These are phyloP conservation scores for Cladosporium phlei DNA, from an alignment of 2,329 filamentous ascomycete species.

Conservation along the genomic window DNA sequence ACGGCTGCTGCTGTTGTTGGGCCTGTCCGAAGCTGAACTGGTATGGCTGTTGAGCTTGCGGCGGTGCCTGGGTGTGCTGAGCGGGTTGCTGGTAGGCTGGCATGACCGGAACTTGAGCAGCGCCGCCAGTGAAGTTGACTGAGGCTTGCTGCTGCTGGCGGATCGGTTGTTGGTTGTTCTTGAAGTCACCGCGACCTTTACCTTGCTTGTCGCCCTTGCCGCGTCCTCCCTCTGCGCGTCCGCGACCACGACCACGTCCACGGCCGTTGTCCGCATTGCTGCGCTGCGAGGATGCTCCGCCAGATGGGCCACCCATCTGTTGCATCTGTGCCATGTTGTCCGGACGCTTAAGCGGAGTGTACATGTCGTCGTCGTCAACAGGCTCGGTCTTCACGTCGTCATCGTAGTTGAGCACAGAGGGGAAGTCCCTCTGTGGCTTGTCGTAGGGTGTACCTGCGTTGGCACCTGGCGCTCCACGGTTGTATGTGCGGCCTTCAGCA, in stretches of 20 bases:
- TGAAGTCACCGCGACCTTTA: constrained; percentile 22
- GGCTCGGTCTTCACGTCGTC: constrained; percentile 7
- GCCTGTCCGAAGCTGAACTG: background rate
- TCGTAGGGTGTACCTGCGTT: constrained; percentile 7
- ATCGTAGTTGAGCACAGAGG: constrained; percentile 5
- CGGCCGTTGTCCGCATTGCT: constrained; percentile 19
- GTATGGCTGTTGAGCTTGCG: background rate
- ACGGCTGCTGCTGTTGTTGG: background rate
- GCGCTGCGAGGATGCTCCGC: constrained; percentile 25
- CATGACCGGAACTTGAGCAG: constrained; percentile 7
- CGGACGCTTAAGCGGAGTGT: constrained; percentile 44
- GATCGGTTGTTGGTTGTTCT: constrained; percentile 12
- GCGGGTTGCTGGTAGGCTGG: background rate
- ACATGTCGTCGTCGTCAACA: constrained; percentile 27
- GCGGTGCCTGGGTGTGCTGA: background rate
- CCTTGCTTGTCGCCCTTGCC: constrained; percentile 26
- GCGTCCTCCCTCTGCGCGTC: constrained; percentile 15
- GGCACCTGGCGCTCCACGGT: constrained; percentile 6
- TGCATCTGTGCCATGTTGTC: constrained; percentile 45
- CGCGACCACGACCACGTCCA: constrained; percentile 22
- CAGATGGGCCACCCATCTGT: constrained; percentile 33
- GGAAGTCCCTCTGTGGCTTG: constrained; percentile 13
- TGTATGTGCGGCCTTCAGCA: background rate
- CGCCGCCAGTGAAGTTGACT: background rate
- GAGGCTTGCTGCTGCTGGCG: background rate